These are phyloP conservation scores for Arxiozyma slooffiae DNA, from an alignment of 1,139 yeast genomes.

Conservation along the genomic window DNA sequence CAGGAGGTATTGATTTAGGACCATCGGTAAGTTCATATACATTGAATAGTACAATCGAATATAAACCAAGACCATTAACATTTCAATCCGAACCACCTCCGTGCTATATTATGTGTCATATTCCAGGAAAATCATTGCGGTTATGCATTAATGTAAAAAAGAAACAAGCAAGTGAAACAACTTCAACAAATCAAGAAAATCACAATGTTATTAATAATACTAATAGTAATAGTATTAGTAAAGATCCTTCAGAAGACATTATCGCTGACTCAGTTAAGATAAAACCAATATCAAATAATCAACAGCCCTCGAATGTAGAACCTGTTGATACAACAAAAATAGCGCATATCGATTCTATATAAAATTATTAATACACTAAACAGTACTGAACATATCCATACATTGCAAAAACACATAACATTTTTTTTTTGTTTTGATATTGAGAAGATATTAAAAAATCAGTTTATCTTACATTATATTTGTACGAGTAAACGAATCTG, in stretches of 20 bases:
- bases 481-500: neutral
- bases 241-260: too few relatives aligned
- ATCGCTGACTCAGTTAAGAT: too few relatives aligned
- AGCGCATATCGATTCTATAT: neutral
- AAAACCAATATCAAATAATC: neutral
- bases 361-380: too few relatives aligned
- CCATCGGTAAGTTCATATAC: slow-evolving; percentile 49
- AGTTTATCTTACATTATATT: neutral
- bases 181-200: neutral
- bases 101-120: slow-evolving; percentile 26
- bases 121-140: slow-evolving; percentile 25
- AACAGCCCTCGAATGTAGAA: neutral
- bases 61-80: slow-evolving; percentile 17
- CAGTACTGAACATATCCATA: neutral
- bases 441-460: too few relatives aligned
- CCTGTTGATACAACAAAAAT: neutral
- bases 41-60: slow-evolving; percentile 22
- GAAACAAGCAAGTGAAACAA: slow-evolving; percentile 3
- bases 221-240: neutral
- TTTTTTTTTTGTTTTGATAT: too few relatives aligned
- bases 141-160: slow-evolving; percentile 20
- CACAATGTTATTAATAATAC: neutral
- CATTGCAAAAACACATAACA: too few relatives aligned
- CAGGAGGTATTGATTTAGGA: slow-evolving; percentile 77
- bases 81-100: slow-evolving; percentile 19